Base-by-base conservation (phyloP, 805 yeast species). In the Yamadazyma paraphyllophila region DNA sequence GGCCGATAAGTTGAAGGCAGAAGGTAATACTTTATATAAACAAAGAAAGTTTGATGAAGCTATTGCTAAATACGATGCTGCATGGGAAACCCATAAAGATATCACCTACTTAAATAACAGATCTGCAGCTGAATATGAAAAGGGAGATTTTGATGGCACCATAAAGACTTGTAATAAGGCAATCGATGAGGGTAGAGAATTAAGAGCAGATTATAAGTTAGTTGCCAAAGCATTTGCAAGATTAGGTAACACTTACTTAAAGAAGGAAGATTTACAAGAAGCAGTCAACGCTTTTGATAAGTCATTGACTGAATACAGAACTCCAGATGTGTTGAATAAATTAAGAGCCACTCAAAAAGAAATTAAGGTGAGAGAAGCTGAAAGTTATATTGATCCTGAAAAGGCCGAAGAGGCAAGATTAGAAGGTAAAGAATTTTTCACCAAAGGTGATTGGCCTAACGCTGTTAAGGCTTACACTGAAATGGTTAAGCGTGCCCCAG, bases 71-170 rank as follows among this genome's bases (percentile, higher is more conserved):
- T 94, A 94, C 71, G 74, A 87, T 62, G 78, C 82, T 61, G 99
- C 99, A 1, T 94, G 89, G 86, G 85, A 83, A 29, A 63, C 82
- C 15, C 68, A 74, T 69, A 78, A 82, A 60, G 98, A 94, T 63
- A 88, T 92, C 60, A 92, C 98, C 0, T 94, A 86, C 64, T 77
- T 94, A 64, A 94, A 95, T 75, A 94, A 94, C 76, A 82, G 95
- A 60, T 94, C 99, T 33, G 98, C 99, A 46, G 99, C 99, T 29
- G 96, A 94, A 69, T 94, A 69, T 61, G 99, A 94, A 71, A 89
- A 91, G 66, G 96, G 94, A 51, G 97, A 90, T 60, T 87, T 79
- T 59, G 96, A 90, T 47, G 69, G 83, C 9, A 91, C 96, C 34
- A 87, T 94, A 53, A 69, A 76, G 48, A 88, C 97, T 4, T 85